A percentile compares a stretch with the other conserved stretches of the same genome.
Evolutionary conservation across 164 flowering plant species (phyloP).

Genomic region (Cinnamomum micranthum): DNA sequence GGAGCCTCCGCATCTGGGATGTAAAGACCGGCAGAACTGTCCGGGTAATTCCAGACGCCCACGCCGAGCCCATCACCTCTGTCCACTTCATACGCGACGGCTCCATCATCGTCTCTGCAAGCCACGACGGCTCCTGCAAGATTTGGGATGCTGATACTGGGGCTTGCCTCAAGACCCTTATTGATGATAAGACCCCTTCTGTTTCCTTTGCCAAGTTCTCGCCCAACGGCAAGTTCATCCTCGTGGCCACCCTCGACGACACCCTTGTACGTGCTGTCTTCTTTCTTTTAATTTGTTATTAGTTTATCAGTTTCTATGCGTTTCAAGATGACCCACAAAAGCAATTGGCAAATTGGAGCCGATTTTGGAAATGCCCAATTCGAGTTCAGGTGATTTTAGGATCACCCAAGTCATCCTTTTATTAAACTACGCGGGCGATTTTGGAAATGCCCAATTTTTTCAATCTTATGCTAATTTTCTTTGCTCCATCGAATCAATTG

Average conservation of each 20-base stretch:
- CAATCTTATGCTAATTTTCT: no score
- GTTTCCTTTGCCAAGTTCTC: conserved; percentile 89
- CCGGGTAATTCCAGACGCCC: conserved; percentile 47
- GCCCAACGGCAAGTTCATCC: conserved; percentile 92
- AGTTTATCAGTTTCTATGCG: not conserved
- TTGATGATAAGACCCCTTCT: conserved; percentile 63
- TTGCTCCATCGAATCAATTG: no score
- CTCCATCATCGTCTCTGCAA: conserved; percentile 76
- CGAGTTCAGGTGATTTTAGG: not conserved
- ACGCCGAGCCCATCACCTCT: conserved; percentile 71
- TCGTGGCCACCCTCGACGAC: conserved; percentile 89
- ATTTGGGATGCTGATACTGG: conserved; percentile 83
- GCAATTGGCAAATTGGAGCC: no score
- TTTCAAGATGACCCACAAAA: no score
- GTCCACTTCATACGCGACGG: conserved; percentile 85
- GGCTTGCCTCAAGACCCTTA: conserved; percentile 49
- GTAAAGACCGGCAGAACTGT: conserved; percentile 66
- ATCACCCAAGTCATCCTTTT: not conserved
- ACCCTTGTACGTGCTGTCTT: conserved; percentile 51
- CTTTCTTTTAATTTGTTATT: not conserved
- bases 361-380: no score
- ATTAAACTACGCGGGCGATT: no score
- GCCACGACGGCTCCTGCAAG: conserved; percentile 90
- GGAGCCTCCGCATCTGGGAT: conserved; percentile 85
- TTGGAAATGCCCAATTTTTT: no score